Base-by-base conservation (phyloP, 1,139 yeast species). In the Suhomyces bribrorum region DNA sequence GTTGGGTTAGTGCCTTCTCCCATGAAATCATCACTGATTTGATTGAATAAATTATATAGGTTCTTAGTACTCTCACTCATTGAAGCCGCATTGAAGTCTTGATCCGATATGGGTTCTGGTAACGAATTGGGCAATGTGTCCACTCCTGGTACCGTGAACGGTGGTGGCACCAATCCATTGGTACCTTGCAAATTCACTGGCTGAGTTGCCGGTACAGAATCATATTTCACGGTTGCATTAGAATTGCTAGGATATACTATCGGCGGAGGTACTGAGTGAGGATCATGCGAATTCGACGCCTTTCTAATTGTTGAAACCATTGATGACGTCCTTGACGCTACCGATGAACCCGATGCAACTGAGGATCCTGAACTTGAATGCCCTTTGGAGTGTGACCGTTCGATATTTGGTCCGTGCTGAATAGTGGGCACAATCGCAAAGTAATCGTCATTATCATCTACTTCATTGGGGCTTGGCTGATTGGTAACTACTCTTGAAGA, bases 1-100 rank as follows among this genome's bases (percentile, higher is more conserved):
- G 64, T 60, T 26, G 47, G 57, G 30, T 46, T 47, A 12, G 52
- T 48, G 23, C 31, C 35, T 3, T 34, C 36, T 3, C 45, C 50
- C 22, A 53, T 47, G 15, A 55, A 50, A 32, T 59, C 66, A 36
- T 60, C 66, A 37, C 53, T 57, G 34, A 60, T 57, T 37, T 52
- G 65, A 27, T 57, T 59, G 46, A 64, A 64, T 34, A 63, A 48
- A 38, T 60, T 61, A 47, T 59, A 40, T 47, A 53, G 38, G 42
- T 52, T 54, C 29, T 46, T 54, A 17, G 51, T 45, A 32, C 49
- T 46, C 12, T 38, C 46, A 16, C 47, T 48, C 45, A 44, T 40
- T 11, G 40, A 26, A 13, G 24, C 26, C 12, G 44, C 35, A 23
- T 40, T 35, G 34, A 23, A 37, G 6, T 43, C 36, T 14, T 24